Base-by-base conservation (phyloP, 352 stramenopile species). In the Lagenidium giganteum region DNA sequence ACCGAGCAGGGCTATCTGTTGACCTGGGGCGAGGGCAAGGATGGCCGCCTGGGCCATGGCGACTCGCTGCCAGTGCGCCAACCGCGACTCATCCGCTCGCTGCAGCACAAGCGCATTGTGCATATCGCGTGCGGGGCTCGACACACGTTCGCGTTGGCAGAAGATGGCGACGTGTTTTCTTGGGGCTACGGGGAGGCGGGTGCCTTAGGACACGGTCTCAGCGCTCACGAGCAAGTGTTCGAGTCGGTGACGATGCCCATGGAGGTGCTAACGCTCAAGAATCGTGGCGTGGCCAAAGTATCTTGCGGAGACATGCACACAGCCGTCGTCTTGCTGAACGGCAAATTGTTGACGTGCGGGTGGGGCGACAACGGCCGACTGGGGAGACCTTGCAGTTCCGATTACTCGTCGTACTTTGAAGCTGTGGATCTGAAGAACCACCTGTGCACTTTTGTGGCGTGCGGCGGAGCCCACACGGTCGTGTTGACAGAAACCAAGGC, bases 1-100 rank as follows among this genome's bases (percentile, higher is more conserved):
- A 88, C 73, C 2, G 78, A 93, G 50, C 74, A 86, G 27, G 78
- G 76, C 14, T 84, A 87, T 53, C 26, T 88, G 25, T 51, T 90
- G 25, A 71, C 69, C n/a, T 93, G 73, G 75, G 81, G 81, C n/a
- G 59, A 78, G n/a, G 63, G 61, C 8, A 43, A 50, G 3, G 54
- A 70, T 8, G 56, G 61, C 7, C 68, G 73, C 8, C 50, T 70
- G 8, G 66, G 64, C 8, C 52, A 57, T 20, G 61, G 58, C 14
- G 30, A 27, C 8, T 21, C 32, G 21, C 17, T 3, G n/a, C 57
- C 16, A 20, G 23, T 49, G 9, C 30, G 35, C 3, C 16, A 21
- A 2, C 65, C 70, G 0, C 57, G 37, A 34, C 54, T 69, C 14
- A 42, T 83, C 4, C 51, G 62, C 4, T 61, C 70, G 26, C 53